Base-by-base conservation (phyloP, 1,284 basidiomycete species). In the Caloboletus firmus region DNA sequence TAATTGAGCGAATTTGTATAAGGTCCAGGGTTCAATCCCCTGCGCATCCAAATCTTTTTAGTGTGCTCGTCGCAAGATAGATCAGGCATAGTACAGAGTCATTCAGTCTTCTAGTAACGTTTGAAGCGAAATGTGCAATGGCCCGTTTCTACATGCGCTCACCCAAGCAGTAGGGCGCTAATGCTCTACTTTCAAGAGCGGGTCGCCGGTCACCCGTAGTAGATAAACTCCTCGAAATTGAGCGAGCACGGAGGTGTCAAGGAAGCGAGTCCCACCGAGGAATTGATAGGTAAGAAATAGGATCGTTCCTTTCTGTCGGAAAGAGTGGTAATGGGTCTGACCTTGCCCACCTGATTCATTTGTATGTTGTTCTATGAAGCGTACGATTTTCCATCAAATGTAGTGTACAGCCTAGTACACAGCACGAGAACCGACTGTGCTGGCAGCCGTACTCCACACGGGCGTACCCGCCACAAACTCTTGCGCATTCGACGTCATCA, bases 401-500 rank as follows among this genome's bases (percentile, higher is more conserved):
- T 26, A 48, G 17, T 11, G 24, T 8, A 40, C 28, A 45, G 13
- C 17, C 62, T 65, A 62, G 49, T 56, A 59, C 41, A 65, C 47
- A 39, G 46, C 63, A 39, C 66, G 66, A 18, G 72, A 70, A 32
- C 57, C 59, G 31, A 37, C 44, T 20, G 45, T 26, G 26, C 18
- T 20, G 15, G 68, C 53, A 46, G 70, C 59, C 8, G 56, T 45
- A 30, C 68, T 57, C 24, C 69, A 58, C 3, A 62, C 57, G 5
- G 76, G 51, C 13, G 61, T 55, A 31, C 67, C 77, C 32, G 74
- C 74, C 52, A 56, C 64, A 66, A 88, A 87, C 47, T 85, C 84
- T 17, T 60, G 63, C n/a, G 86, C 84, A 44, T 74, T 68, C 37
- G 79, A 71, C 15, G 83, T 77, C 81, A 88, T 87, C 50, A 89